Evolutionary conservation across 2,329 filamentous ascomycete genomes (phyloP).

Genomic region (Paracoccidioides brasiliensis): DNA sequence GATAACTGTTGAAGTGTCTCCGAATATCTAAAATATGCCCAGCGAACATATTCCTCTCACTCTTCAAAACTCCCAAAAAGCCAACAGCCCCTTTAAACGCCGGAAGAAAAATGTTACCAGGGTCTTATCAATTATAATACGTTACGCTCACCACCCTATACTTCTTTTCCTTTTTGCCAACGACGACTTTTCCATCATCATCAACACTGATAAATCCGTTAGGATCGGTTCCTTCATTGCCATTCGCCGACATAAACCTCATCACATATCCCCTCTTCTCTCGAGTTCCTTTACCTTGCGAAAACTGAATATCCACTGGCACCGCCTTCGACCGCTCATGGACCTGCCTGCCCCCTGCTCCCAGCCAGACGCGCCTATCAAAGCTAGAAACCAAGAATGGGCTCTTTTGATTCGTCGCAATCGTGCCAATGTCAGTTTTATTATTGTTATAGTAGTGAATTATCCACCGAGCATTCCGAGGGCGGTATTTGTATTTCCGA

Average conservation of each 20-base stretch:
- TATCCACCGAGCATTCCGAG: constrained; percentile 6
- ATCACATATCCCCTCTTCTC: constrained; percentile 7
- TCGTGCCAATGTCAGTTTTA: constrained; percentile 6
- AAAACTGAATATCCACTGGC: constrained; percentile 9
- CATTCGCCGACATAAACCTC: not conserved
- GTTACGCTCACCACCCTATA: constrained; percentile 11
- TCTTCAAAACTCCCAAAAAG: not conserved
- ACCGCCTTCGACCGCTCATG: constrained; percentile 3
- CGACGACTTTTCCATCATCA: constrained; percentile 1
- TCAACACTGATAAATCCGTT: constrained; percentile 4
- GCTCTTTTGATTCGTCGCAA: constrained; percentile 8
- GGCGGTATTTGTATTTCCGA: not conserved
- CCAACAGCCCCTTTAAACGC: not conserved
- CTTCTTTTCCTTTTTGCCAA: constrained; percentile 3
- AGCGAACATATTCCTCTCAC: not conserved
- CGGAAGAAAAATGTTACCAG: no score
- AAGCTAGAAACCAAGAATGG: constrained; percentile 9
- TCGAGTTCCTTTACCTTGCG: not conserved
- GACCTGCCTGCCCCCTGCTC: constrained; percentile 2
- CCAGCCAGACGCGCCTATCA: constrained; percentile 8
- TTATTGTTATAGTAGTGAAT: constrained; percentile 11
- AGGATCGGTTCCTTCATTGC: not conserved
- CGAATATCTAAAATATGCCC: no score
- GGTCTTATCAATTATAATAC: constrained; percentile 10
- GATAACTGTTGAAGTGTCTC: no score